Base-by-base conservation (phyloP, 257 asterid genomes). In the Petrea volubilis region DNA sequence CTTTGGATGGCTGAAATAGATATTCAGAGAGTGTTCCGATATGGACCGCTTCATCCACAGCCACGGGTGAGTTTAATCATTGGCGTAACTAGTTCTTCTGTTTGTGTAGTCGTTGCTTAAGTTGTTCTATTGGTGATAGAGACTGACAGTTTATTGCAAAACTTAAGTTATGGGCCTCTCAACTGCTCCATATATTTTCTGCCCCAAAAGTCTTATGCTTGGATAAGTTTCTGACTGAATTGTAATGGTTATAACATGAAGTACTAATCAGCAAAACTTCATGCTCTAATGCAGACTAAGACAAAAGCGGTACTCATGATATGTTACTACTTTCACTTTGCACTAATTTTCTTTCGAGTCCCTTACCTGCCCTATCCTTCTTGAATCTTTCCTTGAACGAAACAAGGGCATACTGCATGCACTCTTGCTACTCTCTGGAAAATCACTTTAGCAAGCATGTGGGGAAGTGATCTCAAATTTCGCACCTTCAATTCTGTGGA, bases 41-140 rank as follows among this genome's bases (percentile, higher is more conserved):
- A 97, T 23, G 98, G 91, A 70, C 88, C 96, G 9, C 92, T 89
- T 79, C 96, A 87, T 79, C 96, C 97, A 2, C 94, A 85, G 64
- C 98, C 96, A 70, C 89, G 98, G 82, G 98, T 90, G 69, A 84
- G 96, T 78, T 66, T 60, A 64, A 14, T 57, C 44, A 44, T n/a
- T 69, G 15, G 15, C 36, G 24, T 23, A 18, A 15, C 36, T 49
- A 34, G 2, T 29, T 49, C 49, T 67, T 23, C 3, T 25, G 5
- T 65, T 46, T 9, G 29, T 68, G 44, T 31, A 41, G 11, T 17
- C 13, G 40, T 7, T 60, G 8, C 28, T n/a, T 21, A 20, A 28
- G 57, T 7, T 40, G 18, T 14, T 43, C 9, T 68, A 20, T 52
- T 52, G 9, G 33, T 47, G 11, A 41, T 46, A 24, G 57, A 20